phyloP scores from a whole-genome alignment of 2,329 filamentous ascomycete species.

The Sclerotinia borealis region DNA sequence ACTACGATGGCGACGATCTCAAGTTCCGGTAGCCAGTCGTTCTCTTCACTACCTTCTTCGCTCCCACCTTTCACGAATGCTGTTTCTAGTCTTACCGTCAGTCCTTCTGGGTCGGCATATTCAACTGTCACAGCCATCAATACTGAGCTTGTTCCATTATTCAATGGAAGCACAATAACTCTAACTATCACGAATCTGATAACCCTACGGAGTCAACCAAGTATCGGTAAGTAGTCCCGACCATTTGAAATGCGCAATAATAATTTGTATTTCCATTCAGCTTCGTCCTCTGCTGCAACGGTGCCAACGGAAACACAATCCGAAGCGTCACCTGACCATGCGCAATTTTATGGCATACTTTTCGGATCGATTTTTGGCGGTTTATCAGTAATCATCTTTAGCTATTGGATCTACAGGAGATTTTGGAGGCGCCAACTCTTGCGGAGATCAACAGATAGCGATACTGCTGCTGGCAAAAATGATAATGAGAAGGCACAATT shows the following conservation, averaged over 20 bases:
- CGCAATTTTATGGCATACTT: background rate
- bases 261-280: background rate
- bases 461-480: background rate
- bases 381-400: background rate
- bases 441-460: background rate
- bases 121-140: background rate
- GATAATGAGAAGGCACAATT: background rate
- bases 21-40: background rate
- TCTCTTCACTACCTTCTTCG: background rate
- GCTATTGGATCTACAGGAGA: background rate
- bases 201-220: background rate
- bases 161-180: background rate
- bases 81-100: too few species aligned
- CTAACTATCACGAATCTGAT: background rate
- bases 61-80: background rate
- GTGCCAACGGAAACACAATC: too few species aligned
- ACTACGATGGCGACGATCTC: background rate
- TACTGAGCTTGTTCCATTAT: background rate
- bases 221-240: background rate
- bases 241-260: background rate
- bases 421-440: background rate
- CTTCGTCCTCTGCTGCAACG: background rate
- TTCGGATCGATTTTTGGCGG: background rate
- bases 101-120: background rate
- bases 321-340: background rate